Evolutionary conservation across 371 early-diverging fungal species (phyloP).

Genomic region (Haplosporangium sp.): DNA sequence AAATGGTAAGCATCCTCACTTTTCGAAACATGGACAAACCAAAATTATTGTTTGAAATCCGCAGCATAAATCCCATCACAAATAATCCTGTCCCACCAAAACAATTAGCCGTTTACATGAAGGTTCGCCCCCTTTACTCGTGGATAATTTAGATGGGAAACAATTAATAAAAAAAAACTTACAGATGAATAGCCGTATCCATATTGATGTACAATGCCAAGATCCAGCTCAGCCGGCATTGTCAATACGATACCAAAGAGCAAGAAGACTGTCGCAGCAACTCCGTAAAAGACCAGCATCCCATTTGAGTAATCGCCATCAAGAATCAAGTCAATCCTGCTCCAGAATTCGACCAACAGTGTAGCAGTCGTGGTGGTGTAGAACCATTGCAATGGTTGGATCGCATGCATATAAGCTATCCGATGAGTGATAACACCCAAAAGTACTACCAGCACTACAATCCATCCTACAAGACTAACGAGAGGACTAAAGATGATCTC

Average conservation of each 20-base stretch:
- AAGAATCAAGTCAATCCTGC: conserved; percentile 27
- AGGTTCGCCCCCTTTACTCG: no score
- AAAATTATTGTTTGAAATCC: not conserved
- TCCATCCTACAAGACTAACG: conserved; percentile 32
- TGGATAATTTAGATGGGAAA: not conserved
- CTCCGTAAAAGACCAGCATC: conserved; percentile 31
- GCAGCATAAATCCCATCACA: not conserved
- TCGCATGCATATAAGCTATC: conserved; percentile 24
- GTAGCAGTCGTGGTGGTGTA: conserved; percentile 23
- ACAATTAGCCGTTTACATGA: no score
- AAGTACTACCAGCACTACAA: conserved; percentile 10
- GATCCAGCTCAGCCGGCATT: conserved; percentile 50
- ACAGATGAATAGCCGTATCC: conserved; percentile 50
- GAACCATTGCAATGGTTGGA: conserved; percentile 53
- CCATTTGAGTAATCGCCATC: conserved; percentile 18
- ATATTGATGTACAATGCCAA: conserved; percentile 48
- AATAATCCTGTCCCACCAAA: no score
- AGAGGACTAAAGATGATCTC: conserved; percentile 19
- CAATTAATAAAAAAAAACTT: conserved; percentile 17
- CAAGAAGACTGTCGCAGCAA: conserved; percentile 5
- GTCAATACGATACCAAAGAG: conserved; percentile 34
- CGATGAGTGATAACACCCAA: conserved; percentile 37
- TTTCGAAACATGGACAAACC: not conserved
- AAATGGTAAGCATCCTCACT: conserved; percentile 14
- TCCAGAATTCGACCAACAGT: conserved; percentile 39